These are phyloP conservation scores for Sphenostylis stenocarpa DNA, from an alignment of 306 rosid species.

Conservation along the genomic window DNA sequence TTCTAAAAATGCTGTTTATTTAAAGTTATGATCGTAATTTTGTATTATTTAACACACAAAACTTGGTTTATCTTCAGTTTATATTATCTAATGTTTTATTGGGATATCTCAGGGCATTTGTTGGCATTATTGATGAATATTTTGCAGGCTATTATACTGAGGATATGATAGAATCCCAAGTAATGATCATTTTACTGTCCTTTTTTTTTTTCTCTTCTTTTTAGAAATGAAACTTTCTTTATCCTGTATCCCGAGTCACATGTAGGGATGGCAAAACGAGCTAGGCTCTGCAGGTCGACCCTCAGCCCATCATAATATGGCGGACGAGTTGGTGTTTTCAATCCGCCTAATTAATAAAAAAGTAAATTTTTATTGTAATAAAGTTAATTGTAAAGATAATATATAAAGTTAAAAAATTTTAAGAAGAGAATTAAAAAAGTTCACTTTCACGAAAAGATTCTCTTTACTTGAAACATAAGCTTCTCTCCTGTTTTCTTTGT, in stretches of 20 bases:
- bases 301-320: no score
- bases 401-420: no score
- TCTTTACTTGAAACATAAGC: no score
- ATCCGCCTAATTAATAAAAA: no score
- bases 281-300: no score
- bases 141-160: constrained; percentile 88
- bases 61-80: constrained; percentile 7
- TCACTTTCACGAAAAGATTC: no score
- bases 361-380: no score
- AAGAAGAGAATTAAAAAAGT: no score
- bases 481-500: no score
- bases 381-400: no score
- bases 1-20: constrained; percentile 1
- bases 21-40: constrained; percentile 13
- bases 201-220: background rate
- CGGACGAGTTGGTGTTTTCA: no score
- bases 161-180: constrained; percentile 98
- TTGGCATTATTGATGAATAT: constrained; percentile 84
- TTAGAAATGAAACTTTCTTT: background rate
- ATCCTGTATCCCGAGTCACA: constrained; percentile 20
- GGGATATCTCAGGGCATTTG: constrained; percentile 70
- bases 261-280: no score
- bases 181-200: constrained; percentile 29
- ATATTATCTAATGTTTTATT: constrained; percentile 32
- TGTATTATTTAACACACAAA: background rate